These are phyloP conservation scores for Candida xiaguanensis DNA, from an alignment of 805 yeast genomes.

Conservation along the genomic window DNA sequence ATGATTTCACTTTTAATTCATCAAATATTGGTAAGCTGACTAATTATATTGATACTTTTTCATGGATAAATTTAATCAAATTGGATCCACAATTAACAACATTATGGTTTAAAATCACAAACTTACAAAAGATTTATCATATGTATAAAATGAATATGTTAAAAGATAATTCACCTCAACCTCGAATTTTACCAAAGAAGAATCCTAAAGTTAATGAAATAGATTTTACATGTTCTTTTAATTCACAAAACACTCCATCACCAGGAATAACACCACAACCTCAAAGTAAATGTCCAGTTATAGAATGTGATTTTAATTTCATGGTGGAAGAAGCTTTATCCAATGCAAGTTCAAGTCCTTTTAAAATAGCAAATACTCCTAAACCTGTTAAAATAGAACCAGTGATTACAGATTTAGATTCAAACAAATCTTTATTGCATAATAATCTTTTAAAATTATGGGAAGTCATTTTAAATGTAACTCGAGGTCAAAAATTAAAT, in stretches of 20 bases:
- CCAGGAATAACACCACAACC: constrained; percentile 1
- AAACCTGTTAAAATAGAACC: background rate
- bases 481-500: constrained; percentile 17
- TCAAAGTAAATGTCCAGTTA: constrained; percentile 34
- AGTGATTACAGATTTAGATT: background rate
- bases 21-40: background rate
- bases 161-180: constrained; percentile 2
- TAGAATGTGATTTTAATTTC: constrained; percentile 36
- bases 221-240: constrained; percentile 19
- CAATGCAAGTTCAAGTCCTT: constrained; percentile 3
- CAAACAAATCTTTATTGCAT: constrained; percentile 9
- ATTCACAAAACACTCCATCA: constrained; percentile 4
- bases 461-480: constrained; percentile 18
- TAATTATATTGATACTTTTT: constrained; percentile 22
- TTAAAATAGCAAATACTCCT: background rate
- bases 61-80: constrained; percentile 37
- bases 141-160: constrained; percentile 25
- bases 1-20: constrained; percentile 11
- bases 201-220: constrained; percentile 18
- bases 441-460: constrained; percentile 23
- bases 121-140: constrained; percentile 38
- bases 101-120: constrained; percentile 39
- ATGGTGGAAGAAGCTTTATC: constrained; percentile 21
- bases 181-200: background rate
- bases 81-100: constrained; percentile 38